phyloP scores from a whole-genome alignment of 2,329 filamentous ascomycete genomes.

The Alternaria sp. region DNA sequence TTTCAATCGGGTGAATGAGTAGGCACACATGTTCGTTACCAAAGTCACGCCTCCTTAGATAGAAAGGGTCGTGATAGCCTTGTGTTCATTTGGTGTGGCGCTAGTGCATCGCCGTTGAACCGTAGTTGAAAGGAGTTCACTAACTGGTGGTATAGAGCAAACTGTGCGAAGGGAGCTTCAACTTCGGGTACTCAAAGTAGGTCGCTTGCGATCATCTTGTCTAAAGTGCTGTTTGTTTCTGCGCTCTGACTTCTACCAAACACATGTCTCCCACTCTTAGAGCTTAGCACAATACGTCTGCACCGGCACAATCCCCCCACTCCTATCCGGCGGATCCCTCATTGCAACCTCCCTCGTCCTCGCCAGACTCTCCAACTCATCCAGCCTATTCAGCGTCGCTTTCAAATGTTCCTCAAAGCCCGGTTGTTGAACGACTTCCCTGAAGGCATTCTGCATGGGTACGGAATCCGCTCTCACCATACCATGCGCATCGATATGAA shows the following conservation, averaged over 20 bases:
- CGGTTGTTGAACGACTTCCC: constrained; percentile 75
- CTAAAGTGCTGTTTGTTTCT: no score
- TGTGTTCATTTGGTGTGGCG: background rate
- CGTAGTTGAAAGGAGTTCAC: background rate
- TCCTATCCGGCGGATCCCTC: constrained; percentile 67
- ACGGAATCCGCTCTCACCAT: constrained; percentile 92
- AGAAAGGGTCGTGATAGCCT: background rate
- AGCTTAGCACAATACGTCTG: constrained; percentile 42
- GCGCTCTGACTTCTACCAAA: no score
- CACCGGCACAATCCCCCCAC: constrained; percentile 41
- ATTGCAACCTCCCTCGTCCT: constrained; percentile 90
- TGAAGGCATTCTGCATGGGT: constrained; percentile 93
- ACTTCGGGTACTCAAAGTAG: background rate
- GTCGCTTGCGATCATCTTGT: no score
- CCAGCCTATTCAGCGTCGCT: constrained; percentile 81
- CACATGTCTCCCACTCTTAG: background rate
- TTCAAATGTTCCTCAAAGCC: constrained; percentile 86
- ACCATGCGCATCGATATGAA: constrained; percentile 87
- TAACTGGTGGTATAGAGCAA: background rate
- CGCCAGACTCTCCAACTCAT: constrained; percentile 89
- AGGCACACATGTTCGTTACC: background rate
- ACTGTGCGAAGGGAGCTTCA: background rate
- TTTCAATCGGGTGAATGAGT: background rate
- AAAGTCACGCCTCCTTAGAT: background rate
- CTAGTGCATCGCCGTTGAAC: background rate